A percentile compares a stretch with the other conserved stretches of the same genome.
Conservation (phyloP, 2,329 filamentous ascomycete genomes). For the Curvularia lunata region DNA sequence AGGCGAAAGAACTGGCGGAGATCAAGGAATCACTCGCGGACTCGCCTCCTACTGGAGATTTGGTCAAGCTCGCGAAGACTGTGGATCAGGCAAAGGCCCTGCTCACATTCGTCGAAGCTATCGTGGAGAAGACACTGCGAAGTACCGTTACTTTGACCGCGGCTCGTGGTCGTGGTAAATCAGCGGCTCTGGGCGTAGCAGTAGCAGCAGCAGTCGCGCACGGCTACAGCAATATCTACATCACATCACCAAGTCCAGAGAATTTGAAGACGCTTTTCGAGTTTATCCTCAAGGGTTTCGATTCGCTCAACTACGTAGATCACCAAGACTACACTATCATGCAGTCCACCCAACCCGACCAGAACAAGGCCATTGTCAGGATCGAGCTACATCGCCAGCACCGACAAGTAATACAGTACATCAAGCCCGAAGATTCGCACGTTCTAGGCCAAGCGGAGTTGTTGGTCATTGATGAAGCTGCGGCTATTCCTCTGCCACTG, state of each 20-base stretch:
- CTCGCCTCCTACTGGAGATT: conserved; percentile 81
- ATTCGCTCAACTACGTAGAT: conserved; percentile 90
- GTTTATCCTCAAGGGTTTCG: conserved; percentile 98
- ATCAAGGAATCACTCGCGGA: conserved; percentile 90
- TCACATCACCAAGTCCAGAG: conserved; percentile 95
- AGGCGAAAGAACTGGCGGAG: conserved; percentile 76
- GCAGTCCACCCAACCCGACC: conserved; percentile 96
- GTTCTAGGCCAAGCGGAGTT: conserved; percentile 94
- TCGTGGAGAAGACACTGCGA: conserved; percentile 91
- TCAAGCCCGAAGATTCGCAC: conserved; percentile 94
- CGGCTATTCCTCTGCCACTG: conserved; percentile 90
- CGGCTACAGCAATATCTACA: conserved; percentile 99
- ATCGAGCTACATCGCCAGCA: conserved; percentile 96
- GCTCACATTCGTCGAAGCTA: conserved; percentile 95
- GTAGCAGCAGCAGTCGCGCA: conserved; percentile 93
- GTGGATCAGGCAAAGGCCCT: conserved; percentile 96
- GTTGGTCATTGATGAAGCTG: conserved; percentile 95
- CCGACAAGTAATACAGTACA: conserved; percentile 97
- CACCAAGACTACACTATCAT: conserved; percentile 98
- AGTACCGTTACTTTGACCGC: conserved; percentile 95
- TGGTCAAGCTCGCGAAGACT: conserved; percentile 85
- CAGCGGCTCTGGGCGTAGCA: conserved; percentile 90
- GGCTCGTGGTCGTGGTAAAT: conserved; percentile 94
- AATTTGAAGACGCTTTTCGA: conserved; percentile 99
- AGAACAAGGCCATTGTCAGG: conserved; percentile 97